These are phyloP conservation scores for Mycena alexandri DNA, from an alignment of 768 basidiomycete genomes.

Conservation along the genomic window DNA sequence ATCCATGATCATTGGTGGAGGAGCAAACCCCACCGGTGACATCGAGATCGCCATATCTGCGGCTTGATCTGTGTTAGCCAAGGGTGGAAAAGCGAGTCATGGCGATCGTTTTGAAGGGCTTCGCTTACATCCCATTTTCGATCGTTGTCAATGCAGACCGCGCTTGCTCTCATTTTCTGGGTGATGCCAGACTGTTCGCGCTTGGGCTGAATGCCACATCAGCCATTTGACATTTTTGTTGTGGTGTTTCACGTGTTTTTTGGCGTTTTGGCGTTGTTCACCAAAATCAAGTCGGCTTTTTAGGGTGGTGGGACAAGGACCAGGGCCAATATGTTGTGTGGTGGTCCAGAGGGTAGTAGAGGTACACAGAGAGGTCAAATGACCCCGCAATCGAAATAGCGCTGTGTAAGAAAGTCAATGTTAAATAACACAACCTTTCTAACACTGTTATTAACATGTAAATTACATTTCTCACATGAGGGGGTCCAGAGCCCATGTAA, in stretches of 20 bases:
- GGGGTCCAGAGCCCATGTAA: too few species aligned
- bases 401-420: neutral
- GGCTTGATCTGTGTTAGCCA: constrained; percentile 20
- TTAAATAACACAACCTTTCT: constrained; percentile 6
- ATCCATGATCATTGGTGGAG: constrained; percentile 41
- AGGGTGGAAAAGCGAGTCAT: neutral
- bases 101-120: constrained; percentile 10
- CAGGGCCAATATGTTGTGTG: too few species aligned
- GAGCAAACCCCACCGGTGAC: constrained; percentile 27
- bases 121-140: constrained; percentile 9
- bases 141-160: constrained; percentile 2
- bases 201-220: too few species aligned
- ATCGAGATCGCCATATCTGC: constrained; percentile 39
- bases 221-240: too few species aligned
- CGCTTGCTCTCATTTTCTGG: constrained; percentile 1
- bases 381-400: too few species aligned
- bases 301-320: too few species aligned
- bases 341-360: too few species aligned
- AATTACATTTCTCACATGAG: constrained; percentile 3
- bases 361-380: too few species aligned
- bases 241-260: too few species aligned
- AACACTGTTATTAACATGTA: constrained; percentile 9
- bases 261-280: too few species aligned
- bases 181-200: neutral
- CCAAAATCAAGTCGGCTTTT: too few species aligned